Evolutionary conservation across 441 rosid species (phyloP), one percentile per base, ranked within the genome.

Genomic region (Gossypium davidsonii): DNA sequence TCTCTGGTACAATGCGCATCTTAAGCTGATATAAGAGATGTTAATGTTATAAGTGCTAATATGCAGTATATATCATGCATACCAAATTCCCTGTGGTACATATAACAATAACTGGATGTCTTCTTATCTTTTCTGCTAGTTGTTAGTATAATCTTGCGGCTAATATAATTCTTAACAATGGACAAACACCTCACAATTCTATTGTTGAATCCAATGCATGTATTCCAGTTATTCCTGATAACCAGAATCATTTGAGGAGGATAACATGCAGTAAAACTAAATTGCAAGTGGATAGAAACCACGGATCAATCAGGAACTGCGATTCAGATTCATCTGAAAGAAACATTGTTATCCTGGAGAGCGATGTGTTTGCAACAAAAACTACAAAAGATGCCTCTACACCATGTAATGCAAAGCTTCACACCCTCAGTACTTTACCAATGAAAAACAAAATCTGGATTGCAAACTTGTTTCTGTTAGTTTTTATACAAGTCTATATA

Each of bases 31-130:
- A 5, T 44, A 42, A 44, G 70, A 44, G 18, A 25, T 65, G 34
- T 65, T 18, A 20, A 65, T 11, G 17, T 63, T 65, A 44, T 14
- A 46, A 65, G 70, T 65, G 37, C 70, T 65, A 18, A 64, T 59
- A 15, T 63, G 15, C 52, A 5, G 26, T 18, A 63, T 39, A 3
- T 63, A 39, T 63, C 26, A 3, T 61, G 17, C 6, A 63, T 18
- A 18, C 8, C 11, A 44, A 42, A 2, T 65, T 65, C 70, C 1
- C 14, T 44, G 5, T 21, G 55, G 18, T 65, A 6, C 18, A 14
- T 0, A 1, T 44, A 55, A 20, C 49, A 20, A 42, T 21, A 12
- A 65, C 2, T 65, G 34, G n/a, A 5, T 65, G 39, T 48, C 23
- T 14, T 65, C 2, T 44, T 67, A n/a, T 51, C 23, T 66, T 67